Percentiles rank a stretch among this genome's conserved stretches.
phyloP scores from a whole-genome alignment of 441 rosid genomes.

The Populus hybrid region DNA sequence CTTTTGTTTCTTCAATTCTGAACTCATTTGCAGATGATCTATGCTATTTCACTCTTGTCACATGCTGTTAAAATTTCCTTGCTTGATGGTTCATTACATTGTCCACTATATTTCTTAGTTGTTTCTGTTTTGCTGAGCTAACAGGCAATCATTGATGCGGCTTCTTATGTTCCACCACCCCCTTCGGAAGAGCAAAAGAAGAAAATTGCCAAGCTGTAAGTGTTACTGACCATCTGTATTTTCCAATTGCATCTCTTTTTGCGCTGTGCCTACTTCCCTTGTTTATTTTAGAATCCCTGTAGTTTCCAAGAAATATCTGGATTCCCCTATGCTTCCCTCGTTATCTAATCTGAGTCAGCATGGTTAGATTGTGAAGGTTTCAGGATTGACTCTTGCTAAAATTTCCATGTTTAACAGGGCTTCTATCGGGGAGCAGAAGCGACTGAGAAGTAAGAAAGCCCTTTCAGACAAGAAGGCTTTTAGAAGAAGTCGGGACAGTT shows the following conservation, averaged over 20 bases:
- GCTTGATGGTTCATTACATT: background rate
- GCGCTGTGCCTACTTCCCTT: background rate
- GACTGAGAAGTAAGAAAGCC: constrained; percentile 72
- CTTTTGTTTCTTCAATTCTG: background rate
- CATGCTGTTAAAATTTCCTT: background rate
- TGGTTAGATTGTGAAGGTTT: background rate
- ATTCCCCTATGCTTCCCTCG: background rate
- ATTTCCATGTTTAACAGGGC: constrained; percentile 48
- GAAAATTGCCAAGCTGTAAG: constrained; percentile 77
- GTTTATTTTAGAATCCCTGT: background rate
- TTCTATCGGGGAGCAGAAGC: constrained; percentile 75
- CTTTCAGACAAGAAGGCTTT: constrained; percentile 80
- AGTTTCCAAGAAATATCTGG: constrained; percentile 1
- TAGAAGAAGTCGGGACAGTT: constrained; percentile 72
- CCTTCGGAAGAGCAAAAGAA: constrained; percentile 99
- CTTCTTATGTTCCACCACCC: constrained; percentile 91
- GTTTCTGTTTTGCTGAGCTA: constrained; percentile 8
- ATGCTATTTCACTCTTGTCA: background rate
- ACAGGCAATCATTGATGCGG: constrained; percentile 86
- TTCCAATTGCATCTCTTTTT: background rate
- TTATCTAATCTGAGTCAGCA: background rate
- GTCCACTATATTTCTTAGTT: background rate
- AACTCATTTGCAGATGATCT: background rate
- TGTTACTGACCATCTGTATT: constrained; percentile 3
- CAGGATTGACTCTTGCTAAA: background rate